Conservation (phyloP, 75 land plant species). For the Cryptomeria japonica region DNA sequence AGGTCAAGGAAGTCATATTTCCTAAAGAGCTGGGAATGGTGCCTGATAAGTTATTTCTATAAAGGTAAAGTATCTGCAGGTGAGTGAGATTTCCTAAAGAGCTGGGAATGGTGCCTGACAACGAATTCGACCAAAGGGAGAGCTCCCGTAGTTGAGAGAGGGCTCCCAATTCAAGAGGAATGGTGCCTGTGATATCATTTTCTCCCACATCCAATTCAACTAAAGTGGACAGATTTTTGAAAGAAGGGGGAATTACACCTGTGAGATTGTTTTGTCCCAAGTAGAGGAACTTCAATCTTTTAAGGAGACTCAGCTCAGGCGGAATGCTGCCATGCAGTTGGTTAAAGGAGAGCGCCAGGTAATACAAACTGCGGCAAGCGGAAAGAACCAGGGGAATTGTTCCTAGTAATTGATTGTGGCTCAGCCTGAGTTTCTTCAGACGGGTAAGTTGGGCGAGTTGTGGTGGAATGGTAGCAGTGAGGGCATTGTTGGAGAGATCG, state of each 20-base stretch:
- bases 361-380: constrained; percentile 29
- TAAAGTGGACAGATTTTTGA: no score
- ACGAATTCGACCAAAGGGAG: no score
- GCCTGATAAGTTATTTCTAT: no score
- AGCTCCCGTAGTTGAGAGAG: no score
- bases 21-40: constrained; percentile 16
- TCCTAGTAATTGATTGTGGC: constrained; percentile 31
- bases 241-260: constrained; percentile 45
- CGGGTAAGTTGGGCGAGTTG: background rate
- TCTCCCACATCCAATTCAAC: no score
- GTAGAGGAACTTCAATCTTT: constrained; percentile 36
- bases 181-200: no score
- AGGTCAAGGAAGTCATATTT: constrained; percentile 25
- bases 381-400: constrained; percentile 10
- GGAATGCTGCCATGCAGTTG: constrained; percentile 68
- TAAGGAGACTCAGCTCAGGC: constrained; percentile 34
- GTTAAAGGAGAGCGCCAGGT: constrained; percentile 46
- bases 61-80: no score
- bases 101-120: no score
- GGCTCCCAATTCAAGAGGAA: no score
- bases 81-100: no score
- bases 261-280: constrained; percentile 52
- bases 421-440: constrained; percentile 10
- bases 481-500: constrained; percentile 14
- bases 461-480: constrained; percentile 14